Base-by-base conservation (phyloP, 495 filamentous ascomycete species). In the Talaromyces ruber region DNA sequence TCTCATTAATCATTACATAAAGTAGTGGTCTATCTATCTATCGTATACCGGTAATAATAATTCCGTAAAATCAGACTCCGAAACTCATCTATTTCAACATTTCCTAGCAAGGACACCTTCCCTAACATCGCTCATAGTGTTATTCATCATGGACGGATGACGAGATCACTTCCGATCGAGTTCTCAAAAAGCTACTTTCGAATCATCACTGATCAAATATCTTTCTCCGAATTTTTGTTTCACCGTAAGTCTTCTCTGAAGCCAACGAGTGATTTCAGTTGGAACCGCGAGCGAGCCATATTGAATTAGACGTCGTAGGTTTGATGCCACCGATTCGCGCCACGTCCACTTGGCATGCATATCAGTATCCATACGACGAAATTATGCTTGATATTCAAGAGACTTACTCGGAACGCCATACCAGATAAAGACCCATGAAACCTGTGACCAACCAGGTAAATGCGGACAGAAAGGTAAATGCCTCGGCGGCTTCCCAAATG, bases 381-480 rank as follows among this genome's bases (percentile, higher is more conserved):
- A 21, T 21, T 47, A 12, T 43, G n/a, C n/a, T 16, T 18, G 43
- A 47, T n/a, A 7, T 8, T 57, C 16, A 52, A 29, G 14, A 26
- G 11, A 60, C 59, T 60, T 52, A 60, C 59, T 60, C 59, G 3
- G 59, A 22, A 22, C 59, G 59, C 59, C 59, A 60, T 4, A 60
- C 43, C 22, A 50, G 25, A 12, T 60, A 60, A 12, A 60, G 26
- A 6, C 59, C 76, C 62, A 88, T 60, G 30, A 88, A 66, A 14
- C 76, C 79, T 54, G 82, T 86, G 14, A 77, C 81, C 30, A 89
- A 80, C 86, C 86, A 90, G 66, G 82, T 74, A 63, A 85, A 79
- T 29, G 84, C 86, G 16, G 83, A 83, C 58, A 90, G 64, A 70
- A 89, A 90, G 60, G 74, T 73, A 70, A 90, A 88, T 1, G 86